Conservation (phyloP, 805 yeast genomes). For the Phaffomyces opuntiae region DNA sequence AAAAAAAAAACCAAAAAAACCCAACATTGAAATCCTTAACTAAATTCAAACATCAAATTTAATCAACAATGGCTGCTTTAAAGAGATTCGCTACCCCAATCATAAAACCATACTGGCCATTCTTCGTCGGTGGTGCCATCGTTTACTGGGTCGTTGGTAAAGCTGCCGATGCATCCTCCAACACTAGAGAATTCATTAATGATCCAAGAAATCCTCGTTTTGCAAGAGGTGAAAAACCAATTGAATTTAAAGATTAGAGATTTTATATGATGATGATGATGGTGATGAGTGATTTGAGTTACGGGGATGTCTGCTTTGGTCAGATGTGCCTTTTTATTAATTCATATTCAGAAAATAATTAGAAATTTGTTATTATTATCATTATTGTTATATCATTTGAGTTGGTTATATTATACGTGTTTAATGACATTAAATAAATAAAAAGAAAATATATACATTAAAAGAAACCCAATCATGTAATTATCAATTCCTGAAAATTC, state of each 20-base stretch:
- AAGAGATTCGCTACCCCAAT: slow-evolving; percentile 39
- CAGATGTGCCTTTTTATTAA: too few species aligned
- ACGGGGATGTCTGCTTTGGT: background rate
- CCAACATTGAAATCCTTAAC: background rate
- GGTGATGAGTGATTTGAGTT: too few species aligned
- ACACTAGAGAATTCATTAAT: slow-evolving; percentile 77
- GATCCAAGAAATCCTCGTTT: slow-evolving; percentile 97
- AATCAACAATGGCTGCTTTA: slow-evolving; percentile 23
- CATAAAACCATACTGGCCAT: slow-evolving; percentile 78
- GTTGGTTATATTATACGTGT: slow-evolving; percentile 3
- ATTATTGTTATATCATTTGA: too few species aligned
- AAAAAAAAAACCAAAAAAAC: background rate
- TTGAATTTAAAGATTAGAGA: slow-evolving; percentile 26
- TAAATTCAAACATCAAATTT: too few species aligned
- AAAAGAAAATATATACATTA: background rate
- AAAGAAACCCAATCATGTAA: too few species aligned
- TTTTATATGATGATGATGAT: too few species aligned
- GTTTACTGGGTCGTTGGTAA: slow-evolving; percentile 67
- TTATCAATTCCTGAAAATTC: too few species aligned
- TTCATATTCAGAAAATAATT: too few species aligned
- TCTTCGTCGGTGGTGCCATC: slow-evolving; percentile 73
- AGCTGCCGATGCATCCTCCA: slow-evolving; percentile 60
- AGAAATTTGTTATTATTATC: too few species aligned
- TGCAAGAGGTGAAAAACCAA: slow-evolving; percentile 46
- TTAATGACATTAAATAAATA: slow-evolving; percentile 6